Conservation (phyloP, 163 green algal species). For the Chlorella variabilis region DNA sequence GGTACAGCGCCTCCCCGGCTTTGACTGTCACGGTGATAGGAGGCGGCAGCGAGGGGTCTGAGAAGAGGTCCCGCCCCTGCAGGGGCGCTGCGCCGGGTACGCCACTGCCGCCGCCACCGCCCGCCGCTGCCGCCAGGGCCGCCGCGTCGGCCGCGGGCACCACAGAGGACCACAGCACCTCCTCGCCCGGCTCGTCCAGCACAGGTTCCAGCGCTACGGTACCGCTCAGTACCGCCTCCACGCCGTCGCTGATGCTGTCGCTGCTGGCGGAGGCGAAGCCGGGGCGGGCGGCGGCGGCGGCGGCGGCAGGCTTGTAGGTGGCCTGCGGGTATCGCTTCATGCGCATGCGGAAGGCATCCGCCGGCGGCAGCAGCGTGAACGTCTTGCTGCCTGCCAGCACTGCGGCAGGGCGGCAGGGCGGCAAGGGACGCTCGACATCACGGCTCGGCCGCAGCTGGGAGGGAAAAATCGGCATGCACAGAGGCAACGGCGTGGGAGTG, state of each 20-base stretch:
- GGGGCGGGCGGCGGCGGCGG: neutral
- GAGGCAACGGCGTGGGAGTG: no score
- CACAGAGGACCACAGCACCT: constrained; percentile 56
- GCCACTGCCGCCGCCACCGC: neutral
- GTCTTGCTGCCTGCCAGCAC: constrained; percentile 77
- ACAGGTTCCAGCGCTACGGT: constrained; percentile 3
- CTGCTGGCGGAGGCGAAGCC: no score
- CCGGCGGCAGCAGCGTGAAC: constrained; percentile 83
- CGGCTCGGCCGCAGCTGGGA: no score
- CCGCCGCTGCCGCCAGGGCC: neutral
- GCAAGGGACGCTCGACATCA: no score
- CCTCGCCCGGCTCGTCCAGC: constrained; percentile 8
- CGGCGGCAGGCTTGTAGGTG: constrained; percentile 32
- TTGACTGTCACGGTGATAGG: constrained; percentile 55
- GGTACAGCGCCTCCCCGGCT: constrained; percentile 66
- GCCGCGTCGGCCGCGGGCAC: neutral
- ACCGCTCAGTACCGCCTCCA: neutral
- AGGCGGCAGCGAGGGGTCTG: constrained; percentile 34
- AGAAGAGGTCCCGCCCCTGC: constrained; percentile 18
- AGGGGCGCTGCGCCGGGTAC: neutral
- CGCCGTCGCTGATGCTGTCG: neutral
- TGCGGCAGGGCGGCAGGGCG: constrained; percentile 1
- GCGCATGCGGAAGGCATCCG: constrained; percentile 72
- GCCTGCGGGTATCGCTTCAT: constrained; percentile 58
- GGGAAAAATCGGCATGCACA: no score